phyloP scores from a whole-genome alignment of 1,284 basidiomycete genomes.

The Ganoderma lingzhi region DNA sequence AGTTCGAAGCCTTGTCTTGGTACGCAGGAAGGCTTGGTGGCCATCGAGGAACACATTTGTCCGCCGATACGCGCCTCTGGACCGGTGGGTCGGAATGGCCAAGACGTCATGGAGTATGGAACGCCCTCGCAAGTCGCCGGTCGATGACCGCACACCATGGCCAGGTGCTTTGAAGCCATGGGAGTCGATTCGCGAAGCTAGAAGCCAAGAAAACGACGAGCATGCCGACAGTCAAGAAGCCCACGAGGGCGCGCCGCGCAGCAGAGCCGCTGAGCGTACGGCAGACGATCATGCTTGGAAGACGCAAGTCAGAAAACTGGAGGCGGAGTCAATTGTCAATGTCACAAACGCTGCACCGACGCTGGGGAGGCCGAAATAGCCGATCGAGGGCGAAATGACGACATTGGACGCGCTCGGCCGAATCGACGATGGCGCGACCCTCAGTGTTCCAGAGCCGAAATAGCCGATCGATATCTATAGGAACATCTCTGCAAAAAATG shows the following conservation, averaged over 20 bases:
- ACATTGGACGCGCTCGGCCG: not conserved
- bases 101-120: not conserved
- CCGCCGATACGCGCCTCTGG: not conserved
- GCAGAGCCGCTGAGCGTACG: not conserved
- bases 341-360: not conserved
- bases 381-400: constrained; percentile 2
- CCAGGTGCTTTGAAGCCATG: too few species aligned
- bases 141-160: not conserved
- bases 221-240: not conserved
- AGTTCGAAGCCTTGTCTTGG: not conserved
- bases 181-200: too few species aligned
- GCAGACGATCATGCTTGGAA: not conserved
- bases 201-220: not conserved
- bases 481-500: too few species aligned
- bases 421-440: too few species aligned
- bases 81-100: not conserved
- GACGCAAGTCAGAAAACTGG: not conserved
- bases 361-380: not conserved
- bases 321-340: not conserved
- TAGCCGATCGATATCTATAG: not conserved
- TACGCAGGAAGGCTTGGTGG: not conserved
- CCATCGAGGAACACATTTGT: not conserved
- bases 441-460: too few species aligned
- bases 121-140: not conserved
- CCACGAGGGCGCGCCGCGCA: not conserved